Base-by-base conservation (phyloP, 108 stramenopile genomes). In the Aurantiochytrium sp. region DNA sequence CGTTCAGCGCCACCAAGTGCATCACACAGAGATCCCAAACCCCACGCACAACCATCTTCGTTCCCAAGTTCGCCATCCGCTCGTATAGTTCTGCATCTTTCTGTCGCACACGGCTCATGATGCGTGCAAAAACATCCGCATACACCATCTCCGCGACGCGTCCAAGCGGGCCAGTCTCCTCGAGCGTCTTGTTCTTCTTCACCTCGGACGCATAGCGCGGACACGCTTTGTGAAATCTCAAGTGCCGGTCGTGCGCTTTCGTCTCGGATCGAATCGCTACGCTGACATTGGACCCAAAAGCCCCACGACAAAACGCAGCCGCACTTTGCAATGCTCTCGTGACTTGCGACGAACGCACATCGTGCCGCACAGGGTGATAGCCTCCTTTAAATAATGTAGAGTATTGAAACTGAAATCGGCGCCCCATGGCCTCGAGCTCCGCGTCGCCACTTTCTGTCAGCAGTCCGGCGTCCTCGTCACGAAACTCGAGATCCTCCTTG, bases 21-120 rank as follows among this genome's bases (percentile, higher is more conserved):
- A 83, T 53, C 8, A 83, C 51, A n/a, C 73, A 83, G 28, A 83
- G 49, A 53, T 83, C 73, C 73, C 73, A 83, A 28, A 83, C 73
- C 5, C 44, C 51, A 18, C 49, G 73, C 16, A 83, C 73, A 5
- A 53, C 73, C 19, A 16, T 28, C 51, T 53, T 53, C 43, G 8
- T 28, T 25, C 73, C 73, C 44, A 83, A 12, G 18, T 10, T 44
- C 8, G 19, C 23, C 10, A 83, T 45, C 44, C n/a, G 64, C 64
- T 6, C 6, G 19, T n/a, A 8, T 0, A 69, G 2, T 8, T 42
- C 64, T n/a, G n/a, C 59, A n/a, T n/a, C n/a, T 42, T 69, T 57
- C 12, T 57, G 12, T 8, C 12, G 19, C 29, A 69, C 35, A 6
- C 64, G 64, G 35, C n/a, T n/a, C 35, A 69, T 28, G 35, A 69